These are phyloP conservation scores for Nicotiana obtusifolia DNA, from an alignment of 257 asterid genomes.

Conservation along the genomic window DNA sequence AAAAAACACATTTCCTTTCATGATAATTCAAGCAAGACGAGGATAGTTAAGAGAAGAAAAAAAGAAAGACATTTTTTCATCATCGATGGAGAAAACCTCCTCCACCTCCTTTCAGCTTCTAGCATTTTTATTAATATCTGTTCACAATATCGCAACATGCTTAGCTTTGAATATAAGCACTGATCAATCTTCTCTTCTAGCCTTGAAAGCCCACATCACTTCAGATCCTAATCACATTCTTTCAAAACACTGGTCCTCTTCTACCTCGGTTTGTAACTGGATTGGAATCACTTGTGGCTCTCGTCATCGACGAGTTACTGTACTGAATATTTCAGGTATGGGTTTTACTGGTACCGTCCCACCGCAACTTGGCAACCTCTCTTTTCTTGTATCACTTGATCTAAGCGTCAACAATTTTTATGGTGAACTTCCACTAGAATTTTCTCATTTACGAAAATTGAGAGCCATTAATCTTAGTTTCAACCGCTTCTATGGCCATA, in stretches of 20 bases:
- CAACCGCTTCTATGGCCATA: conserved; percentile 1
- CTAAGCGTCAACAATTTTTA: conserved; percentile 20
- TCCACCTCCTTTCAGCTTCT: background rate
- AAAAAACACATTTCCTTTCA: no score
- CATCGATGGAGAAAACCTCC: background rate
- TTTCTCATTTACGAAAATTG: conserved; percentile 15
- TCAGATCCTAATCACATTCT: conserved; percentile 4
- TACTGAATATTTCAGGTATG: conserved; percentile 22
- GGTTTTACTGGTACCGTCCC: conserved; percentile 23
- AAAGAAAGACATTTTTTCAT: no score
- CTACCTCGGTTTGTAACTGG: conserved; percentile 24
- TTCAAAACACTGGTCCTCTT: conserved; percentile 21
- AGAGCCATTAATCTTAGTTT: conserved; percentile 1
- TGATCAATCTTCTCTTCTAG: conserved; percentile 27
- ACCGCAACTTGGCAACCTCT: conserved; percentile 28
- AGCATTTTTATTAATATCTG: background rate
- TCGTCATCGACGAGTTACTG: conserved; percentile 26
- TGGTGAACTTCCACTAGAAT: conserved; percentile 21
- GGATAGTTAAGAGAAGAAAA: no score
- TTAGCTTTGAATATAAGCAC: conserved; percentile 16
- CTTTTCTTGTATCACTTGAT: conserved; percentile 29
- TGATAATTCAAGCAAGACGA: background rate
- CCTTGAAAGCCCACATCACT: conserved; percentile 13
- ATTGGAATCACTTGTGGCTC: conserved; percentile 27
- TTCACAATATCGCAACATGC: background rate